Evolutionary conservation across 2,329 filamentous ascomycete genomes (phyloP), one percentile per base, ranked within the genome.

Genomic region (Arthrobotrys conoides): DNA sequence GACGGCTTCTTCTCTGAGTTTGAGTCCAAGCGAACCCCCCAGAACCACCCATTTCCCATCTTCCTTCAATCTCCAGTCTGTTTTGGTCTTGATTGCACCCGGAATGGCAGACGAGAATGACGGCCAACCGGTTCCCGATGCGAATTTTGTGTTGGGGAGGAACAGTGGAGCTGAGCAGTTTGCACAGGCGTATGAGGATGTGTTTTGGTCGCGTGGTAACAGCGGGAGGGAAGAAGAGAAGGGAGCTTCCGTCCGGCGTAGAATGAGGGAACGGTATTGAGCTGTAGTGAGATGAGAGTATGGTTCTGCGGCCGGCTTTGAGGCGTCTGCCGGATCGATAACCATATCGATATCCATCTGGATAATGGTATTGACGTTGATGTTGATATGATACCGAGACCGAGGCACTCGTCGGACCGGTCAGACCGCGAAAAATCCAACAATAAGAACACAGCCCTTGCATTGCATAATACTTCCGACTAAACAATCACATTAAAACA

Each of bases 31-130:
- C 18, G 51, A 38, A 3, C 72, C 72, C 12, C 72, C 27, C 66
- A 51, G 67, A 66, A 14, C 3, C 3, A 77, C 72, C 72, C 72
- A 77, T 49, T 63, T 77, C 46, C 72, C 72, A 18, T 30, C 57
- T 55, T 77, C 72, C 20, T 51, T 71, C 5, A 63, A 12, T 46
- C 72, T 65, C 72, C 72, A 77, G 44, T 77, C 72, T 4, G 72
- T 77, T n/a, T 77, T 77, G 5, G 66, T 77, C 41, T 71, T 77
- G 20, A 71, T 48, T 3, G 72, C 72, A 5, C 72, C 72, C 3
- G 67, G 72, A 5, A 77, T 20, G 4, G 72, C 72, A 2, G 72
- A 70, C n/a, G 72, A 69, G 20, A 77, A 77, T 6, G 72, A 71
- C 16, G 72, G 72, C 72, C 72, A 77, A 6, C 72, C 67, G 48